These are phyloP conservation scores for Nelumbo lutea DNA, from an alignment of 164 flowering plant species.

Conservation along the genomic window DNA sequence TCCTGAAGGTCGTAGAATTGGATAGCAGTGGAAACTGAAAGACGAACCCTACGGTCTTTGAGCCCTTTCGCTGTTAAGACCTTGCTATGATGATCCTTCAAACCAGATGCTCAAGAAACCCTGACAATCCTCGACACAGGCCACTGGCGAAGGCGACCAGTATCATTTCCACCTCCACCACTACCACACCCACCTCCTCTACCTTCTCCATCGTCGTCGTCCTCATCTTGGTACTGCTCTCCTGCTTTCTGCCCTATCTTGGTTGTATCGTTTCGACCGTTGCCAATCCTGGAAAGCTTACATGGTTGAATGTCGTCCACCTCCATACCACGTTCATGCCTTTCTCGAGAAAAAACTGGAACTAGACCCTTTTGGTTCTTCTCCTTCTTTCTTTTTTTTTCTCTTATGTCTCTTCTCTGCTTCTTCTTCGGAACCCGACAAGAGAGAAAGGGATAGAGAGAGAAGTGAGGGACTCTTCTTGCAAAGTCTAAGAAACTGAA, in stretches of 20 bases:
- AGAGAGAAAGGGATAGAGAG: background rate
- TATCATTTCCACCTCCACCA: constrained; percentile 12
- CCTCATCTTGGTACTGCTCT: constrained; percentile 24
- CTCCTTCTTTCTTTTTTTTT: background rate
- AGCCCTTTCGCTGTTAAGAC: constrained; percentile 69
- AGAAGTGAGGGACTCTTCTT: constrained; percentile 1
- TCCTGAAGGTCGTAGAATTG: constrained; percentile 85
- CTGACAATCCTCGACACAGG: constrained; percentile 73
- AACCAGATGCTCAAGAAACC: constrained; percentile 87
- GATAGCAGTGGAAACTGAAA: constrained; percentile 72
- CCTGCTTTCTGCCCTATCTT: constrained; percentile 23
- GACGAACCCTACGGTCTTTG: constrained; percentile 66
- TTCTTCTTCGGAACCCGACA: background rate
- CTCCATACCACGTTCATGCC: constrained; percentile 80
- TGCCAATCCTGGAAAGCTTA: constrained; percentile 46
- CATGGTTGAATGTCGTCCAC: constrained; percentile 56
- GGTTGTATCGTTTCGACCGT: constrained; percentile 27
- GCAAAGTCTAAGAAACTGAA: constrained; percentile 2
- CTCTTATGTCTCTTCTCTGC: background rate
- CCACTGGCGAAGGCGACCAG: constrained; percentile 44
- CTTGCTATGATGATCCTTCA: constrained; percentile 88
- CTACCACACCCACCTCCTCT: constrained; percentile 9
- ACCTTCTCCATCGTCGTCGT: constrained; percentile 36
- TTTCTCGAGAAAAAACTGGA: constrained; percentile 14
- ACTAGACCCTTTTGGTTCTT: background rate